Percentiles rank a stretch among this genome's conserved stretches.
phyloP scores from a whole-genome alignment of 2,329 filamentous ascomycete genomes.

The Gaeumannomyces tritici region DNA sequence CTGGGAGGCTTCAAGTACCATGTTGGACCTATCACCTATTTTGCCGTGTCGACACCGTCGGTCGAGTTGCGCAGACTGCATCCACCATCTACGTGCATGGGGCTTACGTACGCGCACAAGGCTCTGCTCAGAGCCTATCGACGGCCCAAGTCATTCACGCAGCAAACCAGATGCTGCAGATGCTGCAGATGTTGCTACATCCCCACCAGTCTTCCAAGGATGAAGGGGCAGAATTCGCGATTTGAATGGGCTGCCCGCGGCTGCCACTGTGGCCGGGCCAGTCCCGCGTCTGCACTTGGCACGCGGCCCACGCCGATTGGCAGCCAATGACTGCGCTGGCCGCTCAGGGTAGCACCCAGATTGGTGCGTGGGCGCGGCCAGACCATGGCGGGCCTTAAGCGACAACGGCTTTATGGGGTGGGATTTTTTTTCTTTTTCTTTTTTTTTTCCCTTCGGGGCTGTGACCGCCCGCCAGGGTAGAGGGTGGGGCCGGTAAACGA shows the following conservation, averaged over 20 bases:
- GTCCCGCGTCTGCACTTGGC: not conserved
- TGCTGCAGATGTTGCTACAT: not conserved
- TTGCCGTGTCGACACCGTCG: not conserved
- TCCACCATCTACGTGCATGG: too few relatives aligned
- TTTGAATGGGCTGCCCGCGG: not conserved
- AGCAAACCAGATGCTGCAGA: not conserved
- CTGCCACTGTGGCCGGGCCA: not conserved
- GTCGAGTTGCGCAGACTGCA: not conserved
- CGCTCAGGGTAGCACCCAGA: not conserved
- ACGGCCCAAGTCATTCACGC: not conserved
- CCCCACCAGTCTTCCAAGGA: not conserved
- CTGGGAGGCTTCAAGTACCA: too few relatives aligned
- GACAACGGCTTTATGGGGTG: too few relatives aligned
- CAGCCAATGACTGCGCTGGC: not conserved
- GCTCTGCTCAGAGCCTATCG: not conserved
- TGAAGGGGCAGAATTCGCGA: not conserved
- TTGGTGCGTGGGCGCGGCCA: not conserved
- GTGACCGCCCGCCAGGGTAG: not conserved
- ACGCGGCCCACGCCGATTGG: not conserved
- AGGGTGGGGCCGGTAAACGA: slow-evolving; percentile 3
- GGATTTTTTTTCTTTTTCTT: not conserved
- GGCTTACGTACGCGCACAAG: not conserved
- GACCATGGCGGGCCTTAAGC: not conserved
- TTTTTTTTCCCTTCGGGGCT: not conserved
- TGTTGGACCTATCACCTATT: too few relatives aligned